Conservation (phyloP, 129 eudicot genomes). For the Scalesia atractyloides region DNA sequence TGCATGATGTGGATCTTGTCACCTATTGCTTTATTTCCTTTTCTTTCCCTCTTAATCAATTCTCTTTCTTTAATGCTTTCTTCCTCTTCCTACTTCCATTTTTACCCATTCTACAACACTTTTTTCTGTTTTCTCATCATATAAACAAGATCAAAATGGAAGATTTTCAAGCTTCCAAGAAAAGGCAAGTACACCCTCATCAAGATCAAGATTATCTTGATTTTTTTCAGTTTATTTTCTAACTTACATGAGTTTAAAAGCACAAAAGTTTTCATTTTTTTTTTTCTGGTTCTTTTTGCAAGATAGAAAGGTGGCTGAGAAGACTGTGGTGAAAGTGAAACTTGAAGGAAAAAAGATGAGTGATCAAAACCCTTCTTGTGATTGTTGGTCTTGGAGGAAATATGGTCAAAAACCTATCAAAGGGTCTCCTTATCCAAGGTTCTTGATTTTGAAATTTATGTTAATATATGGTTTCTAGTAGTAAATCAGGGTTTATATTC, state of each 20-base stretch:
- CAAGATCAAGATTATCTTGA: constrained; percentile 16
- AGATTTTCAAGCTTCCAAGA: constrained; percentile 57
- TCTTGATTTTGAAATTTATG: constrained; percentile 8
- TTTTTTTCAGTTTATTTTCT: constrained; percentile 1
- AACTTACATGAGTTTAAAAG: constrained; percentile 9
- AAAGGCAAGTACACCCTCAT: constrained; percentile 48
- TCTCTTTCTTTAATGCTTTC: constrained; percentile 39
- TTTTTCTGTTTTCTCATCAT: constrained; percentile 14
- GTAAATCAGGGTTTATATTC: not conserved
- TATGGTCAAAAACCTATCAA: constrained; percentile 94
- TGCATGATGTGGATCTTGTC: constrained; percentile 45
- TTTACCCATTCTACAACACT: constrained; percentile 16
- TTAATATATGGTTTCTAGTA: constrained; percentile 17
- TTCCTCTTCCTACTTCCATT: constrained; percentile 33
- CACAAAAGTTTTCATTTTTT: constrained; percentile 20
- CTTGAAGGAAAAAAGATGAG: constrained; percentile 52
- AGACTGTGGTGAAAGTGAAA: constrained; percentile 61
- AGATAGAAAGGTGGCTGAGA: constrained; percentile 63
- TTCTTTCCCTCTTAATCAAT: constrained; percentile 42
- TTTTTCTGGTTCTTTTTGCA: constrained; percentile 13
- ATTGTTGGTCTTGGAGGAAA: constrained; percentile 98
- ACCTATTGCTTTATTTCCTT: constrained; percentile 44
- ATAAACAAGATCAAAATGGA: constrained; percentile 30
- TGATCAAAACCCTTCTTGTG: constrained; percentile 70
- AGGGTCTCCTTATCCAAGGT: constrained; percentile 93